These are phyloP conservation scores for Moelleriella libera DNA, from an alignment of 2,329 filamentous ascomycete genomes.

Conservation along the genomic window DNA sequence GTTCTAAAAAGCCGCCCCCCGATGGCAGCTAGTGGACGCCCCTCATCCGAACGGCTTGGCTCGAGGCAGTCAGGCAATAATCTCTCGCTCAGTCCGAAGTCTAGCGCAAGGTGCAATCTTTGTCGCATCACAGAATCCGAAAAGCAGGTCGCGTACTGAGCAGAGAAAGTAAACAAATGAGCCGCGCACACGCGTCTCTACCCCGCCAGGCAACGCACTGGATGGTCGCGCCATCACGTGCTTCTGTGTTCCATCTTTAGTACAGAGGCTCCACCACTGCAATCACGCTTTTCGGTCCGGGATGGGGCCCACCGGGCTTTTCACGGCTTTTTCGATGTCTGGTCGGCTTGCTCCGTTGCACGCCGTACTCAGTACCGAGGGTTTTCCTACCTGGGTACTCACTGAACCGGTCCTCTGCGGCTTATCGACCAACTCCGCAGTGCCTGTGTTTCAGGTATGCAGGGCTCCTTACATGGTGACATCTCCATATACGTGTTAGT, in stretches of 20 bases:
- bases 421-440: background rate
- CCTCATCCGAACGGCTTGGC: background rate
- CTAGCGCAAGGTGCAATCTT: background rate
- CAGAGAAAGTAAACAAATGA: conserved; percentile 10
- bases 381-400: background rate
- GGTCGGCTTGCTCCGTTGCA: background rate
- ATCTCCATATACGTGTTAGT: background rate
- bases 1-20: background rate
- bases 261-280: background rate
- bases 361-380: background rate
- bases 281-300: background rate
- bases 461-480: background rate
- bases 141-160: background rate
- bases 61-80: no score
- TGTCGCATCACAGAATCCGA: background rate
- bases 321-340: background rate
- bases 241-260: background rate
- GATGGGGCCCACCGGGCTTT: background rate
- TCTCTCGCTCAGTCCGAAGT: background rate
- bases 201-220: conserved; percentile 7
- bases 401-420: background rate
- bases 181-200: conserved; percentile 5
- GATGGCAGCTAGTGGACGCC: background rate
- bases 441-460: conserved; percentile 2
- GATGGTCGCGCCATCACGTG: conserved; percentile 9